Conservation (phyloP, 306 rosid species). For the Mucuna pruriens region DNA sequence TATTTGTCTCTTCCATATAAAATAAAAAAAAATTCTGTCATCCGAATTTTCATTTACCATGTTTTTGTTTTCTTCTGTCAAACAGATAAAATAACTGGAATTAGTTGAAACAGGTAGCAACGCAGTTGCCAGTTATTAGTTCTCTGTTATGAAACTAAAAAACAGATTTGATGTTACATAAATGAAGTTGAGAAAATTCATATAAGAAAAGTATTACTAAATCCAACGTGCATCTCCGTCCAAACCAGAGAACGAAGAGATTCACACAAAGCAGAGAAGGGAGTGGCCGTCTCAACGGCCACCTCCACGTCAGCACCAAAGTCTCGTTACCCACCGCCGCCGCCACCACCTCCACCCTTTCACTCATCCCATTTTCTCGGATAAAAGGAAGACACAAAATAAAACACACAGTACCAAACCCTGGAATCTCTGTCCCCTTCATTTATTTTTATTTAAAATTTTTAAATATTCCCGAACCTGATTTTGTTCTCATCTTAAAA, state of each 20-base stretch:
- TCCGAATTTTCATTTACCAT: too few species aligned
- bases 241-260: too few species aligned
- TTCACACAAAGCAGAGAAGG: background rate
- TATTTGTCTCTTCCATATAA: too few species aligned
- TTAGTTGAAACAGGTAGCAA: too few species aligned
- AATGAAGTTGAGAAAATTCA: too few species aligned
- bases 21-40: too few species aligned
- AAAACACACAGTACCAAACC: background rate
- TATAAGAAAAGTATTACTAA: background rate
- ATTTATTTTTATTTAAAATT: background rate
- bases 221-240: background rate
- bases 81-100: too few species aligned
- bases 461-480: background rate
- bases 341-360: background rate
- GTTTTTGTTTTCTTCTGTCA: too few species aligned
- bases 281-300: slow-evolving; percentile 6
- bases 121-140: too few species aligned
- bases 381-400: background rate
- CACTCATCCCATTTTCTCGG: background rate
- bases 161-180: too few species aligned
- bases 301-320: background rate
- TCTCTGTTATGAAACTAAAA: too few species aligned
- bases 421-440: background rate
- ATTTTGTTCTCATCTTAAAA: background rate
- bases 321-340: background rate